These are phyloP conservation scores for Rosa hybrid DNA, from an alignment of 331 rosid genomes.

Conservation along the genomic window DNA sequence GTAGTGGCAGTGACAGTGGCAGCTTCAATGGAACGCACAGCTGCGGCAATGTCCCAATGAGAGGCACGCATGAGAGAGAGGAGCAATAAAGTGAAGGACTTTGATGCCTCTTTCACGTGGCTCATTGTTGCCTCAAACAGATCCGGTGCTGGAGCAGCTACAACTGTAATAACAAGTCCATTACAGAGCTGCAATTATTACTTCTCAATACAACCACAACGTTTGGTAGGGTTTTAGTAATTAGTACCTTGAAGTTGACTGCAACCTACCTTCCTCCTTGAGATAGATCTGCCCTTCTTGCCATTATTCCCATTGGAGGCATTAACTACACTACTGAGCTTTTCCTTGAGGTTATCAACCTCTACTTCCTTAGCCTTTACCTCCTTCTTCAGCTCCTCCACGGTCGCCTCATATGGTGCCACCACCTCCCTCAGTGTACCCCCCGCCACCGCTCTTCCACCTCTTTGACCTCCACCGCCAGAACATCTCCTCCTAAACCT, in stretches of 20 bases:
- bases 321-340: slow-evolving; percentile 57
- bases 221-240: neutral
- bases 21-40: slow-evolving; percentile 89
- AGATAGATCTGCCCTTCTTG: slow-evolving; percentile 67
- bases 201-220: neutral
- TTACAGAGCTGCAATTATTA: neutral
- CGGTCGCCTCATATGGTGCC: slow-evolving; percentile 95
- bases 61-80: slow-evolving; percentile 92
- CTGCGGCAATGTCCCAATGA: slow-evolving; percentile 94
- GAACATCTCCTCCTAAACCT: slow-evolving; percentile 50
- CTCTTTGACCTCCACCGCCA: slow-evolving; percentile 26
- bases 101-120: slow-evolving; percentile 81
- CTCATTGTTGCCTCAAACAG: slow-evolving; percentile 68
- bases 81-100: slow-evolving; percentile 73
- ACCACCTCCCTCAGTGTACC: slow-evolving; percentile 69
- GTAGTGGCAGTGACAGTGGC: slow-evolving; percentile 40
- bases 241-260: slow-evolving; percentile 66
- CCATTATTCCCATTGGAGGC: slow-evolving; percentile 34
- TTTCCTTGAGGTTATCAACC: slow-evolving; percentile 75
- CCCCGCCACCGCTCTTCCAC: slow-evolving; percentile 21
- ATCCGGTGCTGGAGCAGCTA: slow-evolving; percentile 61
- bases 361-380: slow-evolving; percentile 76
- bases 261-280: slow-evolving; percentile 62
- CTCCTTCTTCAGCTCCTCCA: slow-evolving; percentile 83
- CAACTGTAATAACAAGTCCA: slow-evolving; percentile 39